A percentile compares a stretch with the other conserved stretches of the same genome.
These are phyloP conservation scores for Phytopythium ostracodes DNA, from an alignment of 352 stramenopile genomes.

Conservation along the genomic window DNA sequence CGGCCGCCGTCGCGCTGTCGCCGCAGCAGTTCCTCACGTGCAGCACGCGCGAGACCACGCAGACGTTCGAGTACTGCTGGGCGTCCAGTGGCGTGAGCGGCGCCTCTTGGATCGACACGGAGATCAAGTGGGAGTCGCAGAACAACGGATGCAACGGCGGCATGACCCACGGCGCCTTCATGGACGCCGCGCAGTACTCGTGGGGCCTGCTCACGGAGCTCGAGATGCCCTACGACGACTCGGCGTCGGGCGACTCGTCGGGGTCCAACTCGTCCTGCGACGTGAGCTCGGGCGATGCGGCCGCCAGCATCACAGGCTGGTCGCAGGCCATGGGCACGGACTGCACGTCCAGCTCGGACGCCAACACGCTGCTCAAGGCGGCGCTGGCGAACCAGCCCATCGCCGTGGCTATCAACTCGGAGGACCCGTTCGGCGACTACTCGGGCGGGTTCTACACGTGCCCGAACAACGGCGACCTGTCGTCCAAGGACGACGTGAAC, in stretches of 20 bases:
- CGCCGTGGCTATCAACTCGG: conserved; percentile 73
- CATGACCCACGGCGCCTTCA: conserved; percentile 81
- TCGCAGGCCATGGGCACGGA: conserved; percentile 57
- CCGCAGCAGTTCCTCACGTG: conserved; percentile 78
- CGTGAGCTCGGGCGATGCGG: conserved; percentile 43
- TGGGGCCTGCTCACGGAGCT: conserved; percentile 69
- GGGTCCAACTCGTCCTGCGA: conserved; percentile 25
- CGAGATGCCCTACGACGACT: conserved; percentile 70
- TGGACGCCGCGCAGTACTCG: conserved; percentile 54
- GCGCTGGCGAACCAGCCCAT: conserved; percentile 64
- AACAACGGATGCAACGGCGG: conserved; percentile 78
- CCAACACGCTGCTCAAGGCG: conserved; percentile 42
- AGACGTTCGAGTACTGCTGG: conserved; percentile 81
- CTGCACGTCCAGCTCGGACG: conserved; percentile 46
- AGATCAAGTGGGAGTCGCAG: conserved; percentile 71
- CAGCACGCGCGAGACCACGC: conserved; percentile 54
- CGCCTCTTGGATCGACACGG: conserved; percentile 48
- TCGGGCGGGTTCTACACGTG: conserved; percentile 64
- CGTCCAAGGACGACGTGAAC: conserved; percentile 70
- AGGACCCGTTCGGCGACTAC: conserved; percentile 70
- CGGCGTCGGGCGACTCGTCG: conserved; percentile 12
- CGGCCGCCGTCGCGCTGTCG: conserved; percentile 54
- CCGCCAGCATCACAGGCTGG: conserved; percentile 69
- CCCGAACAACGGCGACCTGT: conserved; percentile 53
- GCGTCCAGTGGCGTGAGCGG: conserved; percentile 34